Base-by-base conservation (phyloP, 176 grass and related monocot species). In the Tillandsia leiboldiana region DNA sequence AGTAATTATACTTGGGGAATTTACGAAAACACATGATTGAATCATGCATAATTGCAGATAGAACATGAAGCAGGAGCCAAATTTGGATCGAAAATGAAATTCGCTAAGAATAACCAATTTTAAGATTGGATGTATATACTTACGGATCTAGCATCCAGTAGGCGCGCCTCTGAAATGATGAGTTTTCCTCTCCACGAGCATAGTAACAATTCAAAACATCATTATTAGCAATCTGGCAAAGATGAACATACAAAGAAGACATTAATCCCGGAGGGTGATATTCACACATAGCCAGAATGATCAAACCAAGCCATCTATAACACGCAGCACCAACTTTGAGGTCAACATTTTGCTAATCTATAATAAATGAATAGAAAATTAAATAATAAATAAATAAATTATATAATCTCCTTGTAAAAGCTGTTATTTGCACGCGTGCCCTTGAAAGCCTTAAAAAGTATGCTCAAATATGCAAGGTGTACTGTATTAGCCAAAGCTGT, bases 71-170 rank as follows among this genome's bases (percentile, higher is more conserved):
- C 33, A 42, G 33, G 33, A 42, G 33, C 3, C 33, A 42, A 42
- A 42, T 42, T 42, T 42, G 33, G 33, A 42, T 42, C 5, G 33
- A 42, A 6, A 42, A 42, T 42, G 33, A 5, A 42, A 6, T 42
- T 42, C 0, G 0, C 3, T 42, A 61, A 61, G 56, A 20, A 10
- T 18, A 61, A 23, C 17, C 22, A 61, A 20, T 18, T 61, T 61
- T 61, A 61, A 61, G 50, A 67, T 58, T 18, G n/a, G 69, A 68
- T 63, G 47, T 10, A 67, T 23, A 47, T 70, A 66, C 84, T 99
- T 82, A 99, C 95, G 80, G 90, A 72, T 94, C 87, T 70, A 99
- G 90, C 87, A 94, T 94, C 95, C 95, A 99, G 72, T 86, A 99
- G 83, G 75, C 78, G 9, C 95, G 70, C 87, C 90, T 91, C 15